These are phyloP conservation scores for Micromonas commoda DNA, from an alignment of 139 green algal genomes.

Conservation along the genomic window DNA sequence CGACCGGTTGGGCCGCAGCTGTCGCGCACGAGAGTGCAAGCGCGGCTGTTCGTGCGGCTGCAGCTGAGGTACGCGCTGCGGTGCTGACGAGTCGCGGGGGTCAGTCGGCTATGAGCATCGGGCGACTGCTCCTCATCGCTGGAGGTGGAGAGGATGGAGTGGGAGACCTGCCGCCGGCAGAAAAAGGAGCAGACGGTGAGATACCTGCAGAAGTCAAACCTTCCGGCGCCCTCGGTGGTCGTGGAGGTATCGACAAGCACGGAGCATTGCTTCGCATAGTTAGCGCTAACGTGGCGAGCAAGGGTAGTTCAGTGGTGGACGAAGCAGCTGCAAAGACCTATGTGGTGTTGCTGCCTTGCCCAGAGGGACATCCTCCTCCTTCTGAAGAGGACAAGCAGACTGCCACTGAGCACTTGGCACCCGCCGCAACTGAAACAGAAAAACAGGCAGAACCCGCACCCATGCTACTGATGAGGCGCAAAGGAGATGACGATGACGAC, in stretches of 20 bases:
- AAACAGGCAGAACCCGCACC: not conserved
- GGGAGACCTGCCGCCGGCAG: too few relatives aligned
- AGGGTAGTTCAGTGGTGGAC: not conserved
- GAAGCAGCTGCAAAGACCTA: not conserved
- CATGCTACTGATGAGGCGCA: not conserved
- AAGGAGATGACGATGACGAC: conserved; percentile 5
- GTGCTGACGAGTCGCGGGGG: not conserved
- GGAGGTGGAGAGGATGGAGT: not conserved
- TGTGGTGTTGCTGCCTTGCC: not conserved
- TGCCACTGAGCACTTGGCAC: not conserved
- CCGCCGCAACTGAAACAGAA: not conserved
- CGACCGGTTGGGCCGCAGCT: not conserved
- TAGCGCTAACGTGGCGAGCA: not conserved
- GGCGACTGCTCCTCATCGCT: not conserved
- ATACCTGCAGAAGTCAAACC: too few relatives aligned
- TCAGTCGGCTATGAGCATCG: not conserved
- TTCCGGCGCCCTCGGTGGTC: too few relatives aligned
- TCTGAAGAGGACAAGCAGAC: not conserved
- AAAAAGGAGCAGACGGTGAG: too few relatives aligned
- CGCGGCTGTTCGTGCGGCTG: not conserved
- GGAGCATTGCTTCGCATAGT: not conserved
- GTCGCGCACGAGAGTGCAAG: not conserved
- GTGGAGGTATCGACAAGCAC: conserved; percentile 10
- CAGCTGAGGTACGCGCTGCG: not conserved
- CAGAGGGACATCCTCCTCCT: not conserved